These are phyloP conservation scores for Boletales sp. DNA, from an alignment of 768 basidiomycete genomes.

Conservation along the genomic window DNA sequence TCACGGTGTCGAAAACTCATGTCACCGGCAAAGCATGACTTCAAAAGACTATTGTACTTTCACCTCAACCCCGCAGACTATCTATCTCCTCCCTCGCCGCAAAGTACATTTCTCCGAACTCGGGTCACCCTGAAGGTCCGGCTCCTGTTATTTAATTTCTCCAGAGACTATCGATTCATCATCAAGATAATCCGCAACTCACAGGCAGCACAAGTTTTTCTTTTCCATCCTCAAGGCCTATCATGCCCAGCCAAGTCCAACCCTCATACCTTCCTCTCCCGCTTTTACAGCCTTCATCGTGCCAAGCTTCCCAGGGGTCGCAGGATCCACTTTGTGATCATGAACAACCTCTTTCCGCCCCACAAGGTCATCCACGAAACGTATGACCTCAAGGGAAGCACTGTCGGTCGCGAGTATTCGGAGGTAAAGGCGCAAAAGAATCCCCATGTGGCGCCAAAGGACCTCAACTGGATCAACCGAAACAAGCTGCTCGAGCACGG, in stretches of 20 bases:
- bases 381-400: conserved; percentile 94
- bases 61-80: no score
- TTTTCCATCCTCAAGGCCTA: conserved; percentile 80
- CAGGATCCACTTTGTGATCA: conserved; percentile 99
- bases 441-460: conserved; percentile 88
- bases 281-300: conserved; percentile 96
- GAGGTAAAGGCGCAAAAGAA: conserved; percentile 81
- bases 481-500: conserved; percentile 78
- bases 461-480: conserved; percentile 93
- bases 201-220: conserved; percentile 91
- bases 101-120: no score
- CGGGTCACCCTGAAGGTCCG: no score
- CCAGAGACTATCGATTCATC: no score
- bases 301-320: conserved; percentile 91
- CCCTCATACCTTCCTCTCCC: conserved; percentile 88
- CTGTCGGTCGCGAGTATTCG: conserved; percentile 82
- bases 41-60: no score
- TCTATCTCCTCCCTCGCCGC: no score
- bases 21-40: no score
- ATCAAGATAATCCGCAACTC: no score
- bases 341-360: no score
- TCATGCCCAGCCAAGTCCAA: conserved; percentile 78
- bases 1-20: no score
- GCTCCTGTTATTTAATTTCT: no score
- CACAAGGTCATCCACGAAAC: conserved; percentile 98